A percentile compares a stretch with the other conserved stretches of the same genome.
These are phyloP conservation scores for Albugo laibachii DNA, from an alignment of 352 stramenopile genomes.

Conservation along the genomic window DNA sequence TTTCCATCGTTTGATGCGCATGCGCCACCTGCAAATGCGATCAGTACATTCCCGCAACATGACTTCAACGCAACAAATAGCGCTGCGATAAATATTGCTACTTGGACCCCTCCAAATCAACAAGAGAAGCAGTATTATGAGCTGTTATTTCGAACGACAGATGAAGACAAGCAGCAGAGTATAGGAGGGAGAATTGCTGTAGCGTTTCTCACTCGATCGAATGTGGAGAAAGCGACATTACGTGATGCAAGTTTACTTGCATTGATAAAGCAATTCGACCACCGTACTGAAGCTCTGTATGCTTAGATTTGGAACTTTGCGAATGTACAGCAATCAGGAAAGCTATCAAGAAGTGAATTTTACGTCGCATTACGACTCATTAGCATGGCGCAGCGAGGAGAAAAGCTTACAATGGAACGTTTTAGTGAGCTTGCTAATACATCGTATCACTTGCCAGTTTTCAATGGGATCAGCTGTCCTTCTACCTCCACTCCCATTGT, in stretches of 20 bases:
- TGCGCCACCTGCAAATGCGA: no score
- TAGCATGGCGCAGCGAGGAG: slow-evolving; percentile 58
- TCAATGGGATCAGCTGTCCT: slow-evolving; percentile 44
- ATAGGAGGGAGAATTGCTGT: slow-evolving; percentile 83
- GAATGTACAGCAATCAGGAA: slow-evolving; percentile 39
- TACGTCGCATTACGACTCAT: slow-evolving; percentile 77
- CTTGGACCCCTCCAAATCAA: slow-evolving; percentile 32
- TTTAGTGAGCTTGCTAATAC: slow-evolving; percentile 40
- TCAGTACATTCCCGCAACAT: no score
- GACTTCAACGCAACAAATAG: no score
- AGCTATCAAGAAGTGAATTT: slow-evolving; percentile 64
- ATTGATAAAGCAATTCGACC: not conserved
- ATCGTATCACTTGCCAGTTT: slow-evolving; percentile 29
- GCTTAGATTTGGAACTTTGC: slow-evolving; percentile 63
- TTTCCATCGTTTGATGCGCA: no score
- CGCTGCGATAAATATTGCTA: not conserved
- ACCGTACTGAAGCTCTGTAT: not conserved
- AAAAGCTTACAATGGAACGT: slow-evolving; percentile 34
- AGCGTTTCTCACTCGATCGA: slow-evolving; percentile 83
- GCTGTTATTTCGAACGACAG: slow-evolving; percentile 78
- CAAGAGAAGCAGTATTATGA: slow-evolving; percentile 80
- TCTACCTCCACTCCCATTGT: slow-evolving; percentile 2
- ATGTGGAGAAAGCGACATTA: slow-evolving; percentile 67
- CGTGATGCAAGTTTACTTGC: slow-evolving; percentile 15
- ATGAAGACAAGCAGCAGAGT: slow-evolving; percentile 54